Evolutionary conservation across 2,329 filamentous ascomycete genomes (phyloP).

Genomic region (Epichloe aotearoae): DNA sequence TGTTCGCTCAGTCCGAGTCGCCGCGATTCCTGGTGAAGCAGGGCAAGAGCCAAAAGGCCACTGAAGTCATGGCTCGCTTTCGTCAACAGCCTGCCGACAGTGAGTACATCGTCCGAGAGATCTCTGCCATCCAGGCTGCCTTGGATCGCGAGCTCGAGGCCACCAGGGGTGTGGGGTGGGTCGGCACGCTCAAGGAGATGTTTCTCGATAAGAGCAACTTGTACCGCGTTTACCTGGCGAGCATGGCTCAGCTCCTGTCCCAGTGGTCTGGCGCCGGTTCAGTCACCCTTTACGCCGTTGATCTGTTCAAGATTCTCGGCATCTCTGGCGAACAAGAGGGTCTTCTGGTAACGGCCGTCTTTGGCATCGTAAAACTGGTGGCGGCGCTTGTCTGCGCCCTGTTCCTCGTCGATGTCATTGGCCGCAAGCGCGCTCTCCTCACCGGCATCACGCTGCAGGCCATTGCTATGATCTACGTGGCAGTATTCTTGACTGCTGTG

Average conservation of each 20-base stretch:
- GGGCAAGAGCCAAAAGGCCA: constrained; percentile 44
- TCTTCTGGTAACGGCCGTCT: constrained; percentile 61
- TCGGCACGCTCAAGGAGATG: constrained; percentile 55
- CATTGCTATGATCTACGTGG: constrained; percentile 49
- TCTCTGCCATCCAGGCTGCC: constrained; percentile 49
- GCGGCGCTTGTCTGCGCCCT: constrained; percentile 56
- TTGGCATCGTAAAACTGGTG: constrained; percentile 61
- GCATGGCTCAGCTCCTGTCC: constrained; percentile 55
- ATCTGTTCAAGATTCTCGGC: constrained; percentile 61
- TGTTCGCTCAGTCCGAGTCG: constrained; percentile 56
- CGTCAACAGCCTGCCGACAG: constrained; percentile 46
- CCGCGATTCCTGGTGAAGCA: constrained; percentile 58
- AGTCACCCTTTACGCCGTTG: constrained; percentile 65
- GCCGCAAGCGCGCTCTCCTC: constrained; percentile 54
- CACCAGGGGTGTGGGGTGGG: constrained; percentile 49
- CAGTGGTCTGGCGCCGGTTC: constrained; percentile 63
- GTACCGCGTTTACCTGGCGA: constrained; percentile 57
- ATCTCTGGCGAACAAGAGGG: constrained; percentile 54
- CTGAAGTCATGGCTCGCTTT: constrained; percentile 40
- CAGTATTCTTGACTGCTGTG: constrained; percentile 46
- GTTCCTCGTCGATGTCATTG: constrained; percentile 68
- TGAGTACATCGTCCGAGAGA: constrained; percentile 48
- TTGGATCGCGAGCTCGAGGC: constrained; percentile 62
- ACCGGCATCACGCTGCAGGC: constrained; percentile 47
- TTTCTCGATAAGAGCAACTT: constrained; percentile 54